Conservation (phyloP, 129 eudicot species). For the Flaveria sonorensis region DNA sequence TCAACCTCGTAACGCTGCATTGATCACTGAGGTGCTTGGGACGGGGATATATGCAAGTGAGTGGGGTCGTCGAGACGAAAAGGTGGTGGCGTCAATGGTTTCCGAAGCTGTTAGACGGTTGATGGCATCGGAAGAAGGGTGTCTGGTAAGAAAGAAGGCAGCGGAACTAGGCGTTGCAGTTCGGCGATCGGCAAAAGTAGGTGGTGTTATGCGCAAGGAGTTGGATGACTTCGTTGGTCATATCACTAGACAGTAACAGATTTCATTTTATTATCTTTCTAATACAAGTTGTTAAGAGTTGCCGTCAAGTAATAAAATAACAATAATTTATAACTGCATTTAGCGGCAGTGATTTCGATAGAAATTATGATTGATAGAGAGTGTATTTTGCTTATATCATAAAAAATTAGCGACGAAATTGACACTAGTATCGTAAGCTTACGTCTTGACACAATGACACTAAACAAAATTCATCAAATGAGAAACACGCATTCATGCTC, state of each 20-base stretch:
- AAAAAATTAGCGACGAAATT: too few species aligned
- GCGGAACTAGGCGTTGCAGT: conserved; percentile 35
- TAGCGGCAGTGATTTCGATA: not conserved
- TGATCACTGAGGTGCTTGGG: conserved; percentile 35
- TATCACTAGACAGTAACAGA: conserved; percentile 15
- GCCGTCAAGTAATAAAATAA: not conserved
- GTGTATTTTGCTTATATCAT: too few species aligned
- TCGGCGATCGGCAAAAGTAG: conserved; percentile 30
- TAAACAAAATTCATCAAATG: not conserved
- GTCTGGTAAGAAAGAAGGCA: conserved; percentile 32
- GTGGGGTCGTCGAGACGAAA: conserved; percentile 28
- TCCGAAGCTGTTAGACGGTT: conserved; percentile 30
- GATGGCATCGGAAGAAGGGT: conserved; percentile 41
- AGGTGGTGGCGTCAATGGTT: conserved; percentile 30
- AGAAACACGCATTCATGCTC: not conserved
- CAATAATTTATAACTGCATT: not conserved
- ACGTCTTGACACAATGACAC: not conserved
- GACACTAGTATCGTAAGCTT: not conserved
- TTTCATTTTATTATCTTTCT: not conserved
- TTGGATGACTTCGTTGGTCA: conserved; percentile 34
- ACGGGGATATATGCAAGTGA: conserved; percentile 36
- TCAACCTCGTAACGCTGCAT: conserved; percentile 43
- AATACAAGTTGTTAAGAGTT: not conserved
- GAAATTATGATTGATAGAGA: too few species aligned
- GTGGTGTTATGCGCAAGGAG: conserved; percentile 40